Evolutionary conservation across 257 asterid species (phyloP).

Genomic region (Buddleja alternifolia): DNA sequence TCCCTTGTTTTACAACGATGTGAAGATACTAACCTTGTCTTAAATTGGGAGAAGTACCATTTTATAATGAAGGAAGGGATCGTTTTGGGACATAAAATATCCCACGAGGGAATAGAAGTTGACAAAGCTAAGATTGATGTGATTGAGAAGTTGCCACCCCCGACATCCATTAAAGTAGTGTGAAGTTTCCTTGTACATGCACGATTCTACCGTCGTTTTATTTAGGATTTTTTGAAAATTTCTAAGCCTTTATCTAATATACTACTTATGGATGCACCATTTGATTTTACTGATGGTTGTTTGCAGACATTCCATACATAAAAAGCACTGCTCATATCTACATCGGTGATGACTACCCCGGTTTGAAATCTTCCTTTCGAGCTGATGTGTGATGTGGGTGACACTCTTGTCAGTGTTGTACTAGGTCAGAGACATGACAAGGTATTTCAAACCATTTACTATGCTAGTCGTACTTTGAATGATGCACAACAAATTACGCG

Average conservation of each 20-base stretch:
- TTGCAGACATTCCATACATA: not conserved
- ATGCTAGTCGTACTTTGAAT: not conserved
- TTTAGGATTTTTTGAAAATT: not conserved
- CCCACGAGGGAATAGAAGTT: not conserved
- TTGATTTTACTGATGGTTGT: not conserved
- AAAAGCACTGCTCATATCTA: not conserved
- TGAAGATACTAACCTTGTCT: not conserved
- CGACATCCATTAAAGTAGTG: not conserved
- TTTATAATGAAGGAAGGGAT: conserved; percentile 18
- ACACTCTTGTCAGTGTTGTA: not conserved
- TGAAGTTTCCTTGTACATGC: not conserved
- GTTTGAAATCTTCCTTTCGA: not conserved
- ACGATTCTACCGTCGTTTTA: not conserved
- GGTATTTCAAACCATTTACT: not conserved
- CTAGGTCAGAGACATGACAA: not conserved
- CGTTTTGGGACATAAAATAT: not conserved
- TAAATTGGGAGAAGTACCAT: conserved; percentile 21
- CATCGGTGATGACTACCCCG: not conserved
- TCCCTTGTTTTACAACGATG: not conserved
- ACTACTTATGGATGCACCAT: not conserved
- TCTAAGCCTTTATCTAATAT: not conserved
- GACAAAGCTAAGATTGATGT: not conserved
- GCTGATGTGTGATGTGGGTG: not conserved
- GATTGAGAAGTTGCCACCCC: not conserved
- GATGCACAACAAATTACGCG: not conserved